Evolutionary conservation across 495 filamentous ascomycete genomes (phyloP), one percentile per base, ranked within the genome.

Genomic region (Tirmania nivea): DNA sequence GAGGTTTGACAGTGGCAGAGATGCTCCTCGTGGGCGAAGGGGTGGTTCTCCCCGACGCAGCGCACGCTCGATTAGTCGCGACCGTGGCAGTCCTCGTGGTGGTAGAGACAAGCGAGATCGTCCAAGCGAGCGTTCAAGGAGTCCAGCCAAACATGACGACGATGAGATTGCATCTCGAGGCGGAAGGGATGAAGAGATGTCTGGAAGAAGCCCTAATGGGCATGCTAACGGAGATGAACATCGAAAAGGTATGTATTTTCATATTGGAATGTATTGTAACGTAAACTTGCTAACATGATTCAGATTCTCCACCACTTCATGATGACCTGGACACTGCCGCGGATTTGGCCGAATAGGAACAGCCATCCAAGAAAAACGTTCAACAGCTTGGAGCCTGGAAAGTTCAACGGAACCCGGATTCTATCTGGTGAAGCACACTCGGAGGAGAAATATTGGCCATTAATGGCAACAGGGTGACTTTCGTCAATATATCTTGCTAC

Each of bases 251-350:
- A 69, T 63, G 72, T 68, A 36, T 55, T 31, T 5, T 31, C 56
- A 36, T 52, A 48, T 52, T 53, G 47, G 52, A 45, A 55, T 57
- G 63, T 57, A 54, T 52, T 48, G 51, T 59, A 31, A 53, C 52
- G 25, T 54, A 59, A 49, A 45, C 48, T 52, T 50, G 48, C 42
- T 48, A 21, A 37, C 51, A 58, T 51, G 51, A 42, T 58, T 49
- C 54, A 61, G 58, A 60, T 57, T 80, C 85, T 50, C 76, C 81
- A 54, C 81, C 87, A 52, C 81, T 80, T 60, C 88, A 94, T 66
- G 92, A 97, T 69, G 90, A 97, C 66, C 76, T 97, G 62, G 90
- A 97, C 68, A 88, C 88, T 67, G 39, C 39, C 17, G 90, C 88
- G 66, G 90, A 96, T 61, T 59, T 64, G 51, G 61, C 61, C n/a